Base-by-base conservation (phyloP, 371 early-diverging fungal species). In the Apophysomyces ossiformis region DNA sequence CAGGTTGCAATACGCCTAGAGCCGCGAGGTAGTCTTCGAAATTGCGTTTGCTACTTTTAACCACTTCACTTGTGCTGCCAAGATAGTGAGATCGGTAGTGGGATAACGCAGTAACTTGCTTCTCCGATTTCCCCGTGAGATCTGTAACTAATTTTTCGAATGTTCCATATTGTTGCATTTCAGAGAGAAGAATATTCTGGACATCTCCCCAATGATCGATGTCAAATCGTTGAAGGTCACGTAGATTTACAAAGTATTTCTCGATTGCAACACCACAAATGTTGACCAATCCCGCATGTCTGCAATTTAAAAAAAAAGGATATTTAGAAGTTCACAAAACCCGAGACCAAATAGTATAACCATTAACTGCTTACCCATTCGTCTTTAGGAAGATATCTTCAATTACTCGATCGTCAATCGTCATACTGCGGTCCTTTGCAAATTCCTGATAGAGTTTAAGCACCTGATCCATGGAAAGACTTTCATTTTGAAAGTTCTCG, bases 191-290 rank as follows among this genome's bases (percentile, higher is more conserved):
- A 9, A 47, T 13, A 47, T 47, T 47, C 65, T 81, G 76, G 39
- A 81, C 84, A 62, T 79, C 81, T 68, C 74, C 76, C 84, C 85
- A 87, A 73, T 87, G 88, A 64, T 86, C 86, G 39, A 87, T 70
- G 38, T 85, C n/a, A 58, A 58, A 13, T 39, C 5, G 41, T 47
- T 3, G 11, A 9, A 7, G 7, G 47, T 5, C 32, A n/a, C 2
- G 21, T 47, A n/a, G n/a, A 26, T 45, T 45, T 47, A 9, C 47
- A 60, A 60, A 0, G 36, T 60, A 18, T 43, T 26, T 32, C 4
- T 60, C 60, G 4, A 60, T 35, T 60, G 60, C 60, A 43, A 43
- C 44, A 44, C 60, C 35, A 37, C 60, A 41, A 44, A 60, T 6
- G 39, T 60, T 60, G 21, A 60, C 60, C 44, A 60, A 60, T 39